Evolutionary conservation across 345 rosid genomes (phyloP), one percentile per base, ranked within the genome.

Genomic region (Aurinia saxatilis): DNA sequence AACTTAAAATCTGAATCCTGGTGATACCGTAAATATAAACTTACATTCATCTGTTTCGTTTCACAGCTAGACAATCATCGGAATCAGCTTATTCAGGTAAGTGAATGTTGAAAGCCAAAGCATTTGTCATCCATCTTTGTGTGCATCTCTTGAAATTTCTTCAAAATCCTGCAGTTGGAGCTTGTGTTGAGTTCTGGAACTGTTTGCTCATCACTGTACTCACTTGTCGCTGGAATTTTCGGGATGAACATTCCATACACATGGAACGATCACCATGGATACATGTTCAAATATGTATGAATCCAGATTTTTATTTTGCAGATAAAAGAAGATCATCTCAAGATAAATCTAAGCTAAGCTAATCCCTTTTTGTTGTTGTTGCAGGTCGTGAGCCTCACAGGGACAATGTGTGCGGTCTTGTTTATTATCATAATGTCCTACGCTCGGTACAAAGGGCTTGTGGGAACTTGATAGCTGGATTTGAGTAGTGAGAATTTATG

Each of bases 41-140:
- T 1, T 16, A 34, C 38, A 35, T 33, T 33, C n/a, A 17, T 17
- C 1, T 10, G 9, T 46, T 57, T 31, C 16, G 55, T 76, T 65
- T 66, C 68, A 54, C 90, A 93, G 99, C 91, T 95, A 25, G 99
- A 95, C 81, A 95, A 88, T 73, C 96, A 95, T 76, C 91, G 99
- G 25, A 95, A 95, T 73, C 97, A 95, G 83, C 81, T 95, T 36
- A 95, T 95, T 78, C 99, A 95, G 89, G 97, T 90, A 46, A 57
- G 70, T 31, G 30, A 50, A 48, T 63, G 27, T 39, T 16, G 35
- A 35, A 33, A 31, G 5, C 10, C 0, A 1, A 57, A 35, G 18
- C 16, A 4, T 46, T 21, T 11, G 11, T 12, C 27, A 42, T 46
- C 9, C 27, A 21, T 5, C 31, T 42, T 34, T 35, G 9, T n/a